Conservation (phyloP, 495 filamentous ascomycete genomes). For the Penicillium cosmopolitanum region DNA sequence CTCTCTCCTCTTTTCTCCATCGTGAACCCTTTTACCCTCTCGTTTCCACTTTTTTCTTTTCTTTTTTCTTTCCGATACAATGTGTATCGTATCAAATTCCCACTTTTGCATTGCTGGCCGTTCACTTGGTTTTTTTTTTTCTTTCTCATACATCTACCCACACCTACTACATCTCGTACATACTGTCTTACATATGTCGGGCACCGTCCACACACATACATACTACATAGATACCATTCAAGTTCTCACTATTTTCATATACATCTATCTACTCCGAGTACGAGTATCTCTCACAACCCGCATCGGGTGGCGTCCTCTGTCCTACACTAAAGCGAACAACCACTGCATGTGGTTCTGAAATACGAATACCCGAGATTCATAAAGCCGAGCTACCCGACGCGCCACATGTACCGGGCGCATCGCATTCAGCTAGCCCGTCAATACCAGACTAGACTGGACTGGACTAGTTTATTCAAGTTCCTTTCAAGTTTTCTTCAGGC, state of each 20-base stretch:
- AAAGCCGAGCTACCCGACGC: constrained; percentile 4
- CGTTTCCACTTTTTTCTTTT: neutral
- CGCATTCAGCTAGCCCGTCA: neutral
- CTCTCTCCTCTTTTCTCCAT: neutral
- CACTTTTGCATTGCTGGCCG: constrained; percentile 11
- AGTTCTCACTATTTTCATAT: neutral
- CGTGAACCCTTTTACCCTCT: neutral
- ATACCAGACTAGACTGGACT: too few relatives aligned
- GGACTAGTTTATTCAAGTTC: too few relatives aligned
- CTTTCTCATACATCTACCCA: neutral
- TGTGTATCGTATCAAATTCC: neutral
- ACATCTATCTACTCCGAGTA: too few relatives aligned
- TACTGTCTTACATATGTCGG: neutral
- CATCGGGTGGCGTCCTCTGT: too few relatives aligned
- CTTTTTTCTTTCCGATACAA: neutral
- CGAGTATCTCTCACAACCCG: too few relatives aligned
- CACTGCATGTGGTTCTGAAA: neutral
- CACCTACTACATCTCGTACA: neutral
- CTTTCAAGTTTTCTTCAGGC: too few relatives aligned
- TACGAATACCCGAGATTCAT: constrained; percentile 4
- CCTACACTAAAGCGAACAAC: too few relatives aligned
- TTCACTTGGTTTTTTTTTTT: constrained; percentile 2
- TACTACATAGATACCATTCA: too few relatives aligned
- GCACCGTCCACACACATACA: neutral
- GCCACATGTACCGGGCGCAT: neutral